Base-by-base conservation (phyloP, 2,329 filamentous ascomycete species). In the Knoxdaviesia capensis region DNA sequence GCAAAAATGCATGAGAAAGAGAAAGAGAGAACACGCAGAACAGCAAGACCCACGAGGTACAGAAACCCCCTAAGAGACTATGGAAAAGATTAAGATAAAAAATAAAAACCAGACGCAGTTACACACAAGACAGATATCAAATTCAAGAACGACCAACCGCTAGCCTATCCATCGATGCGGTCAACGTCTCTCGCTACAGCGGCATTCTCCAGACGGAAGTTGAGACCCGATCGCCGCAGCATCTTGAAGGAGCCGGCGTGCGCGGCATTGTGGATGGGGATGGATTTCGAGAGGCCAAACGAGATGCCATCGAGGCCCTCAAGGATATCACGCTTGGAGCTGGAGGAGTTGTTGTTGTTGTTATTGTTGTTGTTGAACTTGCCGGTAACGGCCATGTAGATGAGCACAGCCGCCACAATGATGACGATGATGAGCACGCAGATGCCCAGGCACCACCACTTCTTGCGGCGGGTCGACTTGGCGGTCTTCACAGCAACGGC, bases 361-460 rank as follows among this genome's bases (percentile, higher is more conserved):
- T 46, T 49, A 41, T 51, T 51, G 43, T 46, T 54, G 32, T 48
- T 52, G 39, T 48, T 47, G 44, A 40, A 50, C 52, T 46, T 54
- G 48, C 46, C 47, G 3, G 37, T 48, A 34, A 41, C 46, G 31
- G 41, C 46, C 10, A 69, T 51, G 49, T 67, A 70, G 41, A 67
- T 58, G 42, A 67, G 61, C 6, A 74, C 63, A 39, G 65, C 55
- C 41, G 69, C 62, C 36, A 65, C 64, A 38, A 74, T 60, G 39
- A 75, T 57, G 41, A 66, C 50, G 38, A 75, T 58, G 41, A 75
- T 70, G 40, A 58, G 56, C 38, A 74, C 67, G 51, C 68, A 63
- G 53, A 94, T 84, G 53, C 79, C 77, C 50, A 94, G 63, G 67
- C 86, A 94, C 57, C 82, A 87, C 87, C 86, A 94, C 80, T 94